Evolutionary conservation across 371 early-diverging fungal species (phyloP), one percentile per base, ranked within the genome.

Genomic region (Funneliformis caledonium): DNA sequence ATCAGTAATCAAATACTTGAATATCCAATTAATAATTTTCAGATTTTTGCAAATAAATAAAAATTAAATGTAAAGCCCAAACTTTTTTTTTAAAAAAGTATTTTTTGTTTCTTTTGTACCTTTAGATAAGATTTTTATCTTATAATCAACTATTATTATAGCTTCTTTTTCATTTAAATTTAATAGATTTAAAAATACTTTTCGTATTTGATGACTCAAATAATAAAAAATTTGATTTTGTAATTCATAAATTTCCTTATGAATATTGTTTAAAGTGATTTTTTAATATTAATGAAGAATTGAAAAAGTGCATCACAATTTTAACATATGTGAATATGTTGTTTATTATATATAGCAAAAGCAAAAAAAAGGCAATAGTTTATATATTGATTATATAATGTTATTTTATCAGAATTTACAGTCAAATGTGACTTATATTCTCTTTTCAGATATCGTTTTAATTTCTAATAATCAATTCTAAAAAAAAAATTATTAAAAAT

Each of bases 81-180:
- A 37, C 68, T 42, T 68, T 68, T 42, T 68, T 68, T 14, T 19
- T 16, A 68, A 68, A 68, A 68, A 43, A 68, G 22, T 19, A 16
- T 9, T 31, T 33, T 68, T 68, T 11, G n/a, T 48, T 50, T 48
- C 50, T 26, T 26, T 19, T 31, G 26, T 10, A 31, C n/a, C 50
- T 52, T 72, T 72, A 2, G 72, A 31, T 50, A 72, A 48, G 16
- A 72, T 48, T 72, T 72, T 72, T 33, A 72, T 69, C 43, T 69
- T 69, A 69, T 69, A 69, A n/a, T 69, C 69, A n/a, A 69, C 45
- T 8, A 69, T 43, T 42, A 69, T 45, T 69, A 69, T 43, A 9
- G 69, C 45, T 16, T 6, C 69, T 43, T 45, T 69, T 69, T 69
- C n/a, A 69, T 69, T n/a, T 42, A 69, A 43, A 19, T 69, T 8